Percentiles rank a stretch among this genome's conserved stretches.
Conservation (phyloP, 805 yeast species). For the Wickerhamomyces strasburgensis region DNA sequence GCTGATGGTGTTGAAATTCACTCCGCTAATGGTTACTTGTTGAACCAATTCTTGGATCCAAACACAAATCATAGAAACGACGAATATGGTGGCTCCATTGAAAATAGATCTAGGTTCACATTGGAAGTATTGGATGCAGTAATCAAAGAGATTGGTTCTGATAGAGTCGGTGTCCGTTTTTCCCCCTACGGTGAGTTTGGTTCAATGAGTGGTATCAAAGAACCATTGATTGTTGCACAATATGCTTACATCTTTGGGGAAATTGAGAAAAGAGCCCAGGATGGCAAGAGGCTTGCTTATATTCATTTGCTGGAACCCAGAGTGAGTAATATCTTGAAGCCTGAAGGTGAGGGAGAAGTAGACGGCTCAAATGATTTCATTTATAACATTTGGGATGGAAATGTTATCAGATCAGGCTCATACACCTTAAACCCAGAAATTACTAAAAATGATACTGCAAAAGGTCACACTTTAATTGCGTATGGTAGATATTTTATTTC, state of each 20-base stretch:
- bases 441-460: constrained; percentile 6
- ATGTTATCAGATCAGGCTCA: constrained; percentile 27
- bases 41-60: constrained; percentile 51
- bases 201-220: constrained; percentile 35
- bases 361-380: constrained; percentile 31
- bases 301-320: constrained; percentile 35
- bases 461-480: constrained; percentile 30
- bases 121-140: constrained; percentile 48
- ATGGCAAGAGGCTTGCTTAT: constrained; percentile 33
- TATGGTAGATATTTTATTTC: constrained; percentile 34
- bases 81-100: constrained; percentile 51
- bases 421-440: constrained; percentile 13
- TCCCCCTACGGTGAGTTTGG: constrained; percentile 43
- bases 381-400: constrained; percentile 42
- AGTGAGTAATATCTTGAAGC: constrained; percentile 22
- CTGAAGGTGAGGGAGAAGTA: constrained; percentile 23
- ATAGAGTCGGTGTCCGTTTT: constrained; percentile 42
- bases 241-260: constrained; percentile 36
- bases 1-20: constrained; percentile 66
- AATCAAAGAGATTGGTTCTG: constrained; percentile 47
- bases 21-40: constrained; percentile 61
- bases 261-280: constrained; percentile 33
- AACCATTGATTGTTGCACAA: constrained; percentile 31
- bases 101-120: constrained; percentile 35
- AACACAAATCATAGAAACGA: constrained; percentile 42